Percentiles rank a stretch among this genome's conserved stretches.
Evolutionary conservation across 305 asterid species (phyloP).

Genomic region (Rubia tinctorum): DNA sequence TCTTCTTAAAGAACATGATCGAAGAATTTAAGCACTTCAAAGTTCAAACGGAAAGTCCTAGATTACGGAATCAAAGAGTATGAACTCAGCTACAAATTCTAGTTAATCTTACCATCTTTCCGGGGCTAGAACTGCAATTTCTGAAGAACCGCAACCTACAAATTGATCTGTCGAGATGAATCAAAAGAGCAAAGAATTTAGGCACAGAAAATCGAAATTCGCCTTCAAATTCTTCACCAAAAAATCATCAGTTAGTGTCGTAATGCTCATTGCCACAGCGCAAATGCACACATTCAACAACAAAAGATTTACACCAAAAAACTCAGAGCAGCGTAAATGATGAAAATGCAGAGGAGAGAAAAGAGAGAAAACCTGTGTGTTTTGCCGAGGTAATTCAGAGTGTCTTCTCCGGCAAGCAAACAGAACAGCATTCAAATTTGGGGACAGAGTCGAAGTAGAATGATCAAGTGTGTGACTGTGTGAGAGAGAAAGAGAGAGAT

Average conservation of each 20-base stretch:
- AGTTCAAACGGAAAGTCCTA: neutral
- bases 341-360: neutral
- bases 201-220: neutral
- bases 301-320: neutral
- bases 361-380: neutral
- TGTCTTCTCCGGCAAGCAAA: neutral
- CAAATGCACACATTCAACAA: neutral
- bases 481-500: neutral
- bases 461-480: neutral
- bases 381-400: neutral
- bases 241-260: neutral
- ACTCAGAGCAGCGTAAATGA: neutral
- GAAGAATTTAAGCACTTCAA: neutral
- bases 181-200: neutral
- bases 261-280: neutral
- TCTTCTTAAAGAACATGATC: neutral
- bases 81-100: neutral
- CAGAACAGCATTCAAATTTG: neutral
- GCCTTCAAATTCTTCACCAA: neutral
- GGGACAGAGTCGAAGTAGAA: neutral
- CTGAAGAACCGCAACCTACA: neutral
- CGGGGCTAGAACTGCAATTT: neutral
- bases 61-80: neutral
- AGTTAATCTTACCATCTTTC: neutral
- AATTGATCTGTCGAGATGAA: neutral